A percentile compares a stretch with the other conserved stretches of the same genome.
Evolutionary conservation across 192 early-diverging fungal species (phyloP).

Genomic region (Backusella sp.): DNA sequence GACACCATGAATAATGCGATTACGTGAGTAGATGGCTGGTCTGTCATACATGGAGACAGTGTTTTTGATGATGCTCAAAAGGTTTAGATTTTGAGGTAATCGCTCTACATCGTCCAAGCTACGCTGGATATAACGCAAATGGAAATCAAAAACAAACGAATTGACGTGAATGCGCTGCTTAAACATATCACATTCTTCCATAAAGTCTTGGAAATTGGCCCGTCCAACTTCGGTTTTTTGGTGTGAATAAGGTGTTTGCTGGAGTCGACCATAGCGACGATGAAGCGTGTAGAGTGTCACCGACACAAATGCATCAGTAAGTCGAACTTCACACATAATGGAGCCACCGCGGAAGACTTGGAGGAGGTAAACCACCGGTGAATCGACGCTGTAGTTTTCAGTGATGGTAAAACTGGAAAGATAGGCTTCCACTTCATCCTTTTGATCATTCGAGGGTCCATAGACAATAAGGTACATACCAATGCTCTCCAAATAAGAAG

Average conservation of each 20-base stretch:
- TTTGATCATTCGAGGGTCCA: conserved; percentile 42
- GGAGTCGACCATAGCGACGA: conserved; percentile 49
- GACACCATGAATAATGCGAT: conserved; percentile 50
- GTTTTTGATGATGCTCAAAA: conserved; percentile 48
- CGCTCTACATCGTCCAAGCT: conserved; percentile 38
- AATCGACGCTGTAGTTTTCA: conserved; percentile 37
- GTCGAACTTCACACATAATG: conserved; percentile 57
- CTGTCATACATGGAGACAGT: conserved; percentile 43
- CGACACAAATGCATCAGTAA: conserved; percentile 56
- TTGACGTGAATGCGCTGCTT: conserved; percentile 60
- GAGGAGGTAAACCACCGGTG: conserved; percentile 49
- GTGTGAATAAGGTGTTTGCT: conserved; percentile 29
- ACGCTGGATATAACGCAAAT: conserved; percentile 49
- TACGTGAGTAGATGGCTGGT: conserved; percentile 49
- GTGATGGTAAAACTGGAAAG: conserved; percentile 46
- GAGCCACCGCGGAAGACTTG: conserved; percentile 56
- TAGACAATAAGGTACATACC: conserved; percentile 61
- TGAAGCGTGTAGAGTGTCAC: conserved; percentile 60
- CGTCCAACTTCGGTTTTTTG: conserved; percentile 36
- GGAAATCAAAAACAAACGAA: conserved; percentile 63
- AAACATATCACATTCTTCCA: conserved; percentile 56
- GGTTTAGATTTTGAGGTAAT: conserved; percentile 40
- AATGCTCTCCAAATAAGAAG: conserved; percentile 50
- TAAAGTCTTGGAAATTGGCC: conserved; percentile 49
- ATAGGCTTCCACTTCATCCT: conserved; percentile 35